Percentiles rank a stretch among this genome's conserved stretches.
These are phyloP conservation scores for Podaxis sp. DNA, from an alignment of 768 basidiomycete genomes.

Conservation along the genomic window DNA sequence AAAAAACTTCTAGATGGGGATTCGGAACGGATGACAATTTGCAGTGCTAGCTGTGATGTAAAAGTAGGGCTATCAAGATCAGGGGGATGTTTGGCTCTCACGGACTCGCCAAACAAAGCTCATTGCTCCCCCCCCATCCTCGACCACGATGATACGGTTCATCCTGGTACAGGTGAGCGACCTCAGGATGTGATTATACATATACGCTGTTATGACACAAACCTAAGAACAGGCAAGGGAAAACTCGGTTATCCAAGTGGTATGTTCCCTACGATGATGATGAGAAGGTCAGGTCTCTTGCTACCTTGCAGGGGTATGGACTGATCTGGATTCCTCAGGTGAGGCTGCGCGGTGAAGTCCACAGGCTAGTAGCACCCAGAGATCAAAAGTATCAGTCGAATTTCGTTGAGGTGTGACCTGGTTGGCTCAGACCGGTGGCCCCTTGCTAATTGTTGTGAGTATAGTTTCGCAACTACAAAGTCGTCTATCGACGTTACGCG, in stretches of 20 bases:
- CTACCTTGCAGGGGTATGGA: neutral
- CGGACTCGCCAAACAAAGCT: slow-evolving; percentile 12
- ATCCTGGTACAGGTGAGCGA: slow-evolving; percentile 86
- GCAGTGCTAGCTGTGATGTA: neutral
- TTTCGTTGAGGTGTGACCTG: slow-evolving; percentile 85
- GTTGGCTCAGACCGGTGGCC: slow-evolving; percentile 3
- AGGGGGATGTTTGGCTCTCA: slow-evolving; percentile 2
- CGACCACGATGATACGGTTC: slow-evolving; percentile 82
- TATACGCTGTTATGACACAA: slow-evolving; percentile 4
- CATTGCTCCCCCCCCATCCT: no score
- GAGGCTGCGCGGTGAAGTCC: slow-evolving; percentile 92
- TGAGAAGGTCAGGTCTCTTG: slow-evolving; percentile 67
- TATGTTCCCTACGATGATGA: slow-evolving; percentile 99
- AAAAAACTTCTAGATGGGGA: no score
- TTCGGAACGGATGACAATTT: no score
- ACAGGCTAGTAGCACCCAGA: slow-evolving; percentile 89
- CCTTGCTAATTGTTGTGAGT: slow-evolving; percentile 6
- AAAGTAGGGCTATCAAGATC: neutral
- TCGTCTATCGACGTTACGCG: slow-evolving; percentile 95
- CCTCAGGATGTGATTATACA: neutral
- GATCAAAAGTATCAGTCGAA: slow-evolving; percentile 99
- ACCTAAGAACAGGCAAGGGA: slow-evolving; percentile 91
- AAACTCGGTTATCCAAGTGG: slow-evolving; percentile 97
- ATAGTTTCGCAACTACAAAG: slow-evolving; percentile 96
- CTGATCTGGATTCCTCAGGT: slow-evolving; percentile 45